Evolutionary conservation across 1,139 yeast genomes (phyloP), one percentile per base, ranked within the genome.

Genomic region (Candida pseudoviswanathii): DNA sequence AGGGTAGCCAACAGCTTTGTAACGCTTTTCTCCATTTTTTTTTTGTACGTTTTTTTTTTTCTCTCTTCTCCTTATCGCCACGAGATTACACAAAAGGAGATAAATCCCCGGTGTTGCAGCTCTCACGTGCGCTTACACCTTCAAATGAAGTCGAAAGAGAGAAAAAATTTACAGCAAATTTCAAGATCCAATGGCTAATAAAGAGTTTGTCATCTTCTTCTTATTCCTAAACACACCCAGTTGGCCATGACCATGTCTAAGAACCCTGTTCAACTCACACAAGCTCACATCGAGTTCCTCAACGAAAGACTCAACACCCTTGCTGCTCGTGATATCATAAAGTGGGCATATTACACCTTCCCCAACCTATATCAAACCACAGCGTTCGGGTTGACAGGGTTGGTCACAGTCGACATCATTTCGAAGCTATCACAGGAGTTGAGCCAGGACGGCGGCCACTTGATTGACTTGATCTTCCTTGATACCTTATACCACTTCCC

Each of bases 401-500:
- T 92, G 51, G 96, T 87, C 25, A 91, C 94, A 10, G 75, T 89
- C 33, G 97, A 92, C 65, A 87, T 92, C 80, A 71, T 92, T 39
- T 77, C 88, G n/a, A 83, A 84, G 62, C 59, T 85, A 47, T 64
- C 27, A 51, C 55, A 27, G 32, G 47, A 41, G n/a, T 40, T 44
- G 16, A 25, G 26, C 9, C 21, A 37, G 5, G 42, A 45, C 16
- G 58, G 55, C 2, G 58, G 57, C 10, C 76, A 78, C 57, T 77
- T 84, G 0, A 77, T 89, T 8, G 96, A 91, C 51, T 75, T 92
- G 51, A 86, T 94, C 3, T 94, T 92, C 63, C 76, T 92, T 43
- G 98, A 94, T 64, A 94, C 99, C 0, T 73, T 94, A 52, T 89
- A 92, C 64, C 97, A 92, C 65, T 94, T 94, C 74, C 90, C 94